Evolutionary conservation across 768 basidiomycete genomes (phyloP).

Genomic region (Leccinum pellstonianum): DNA sequence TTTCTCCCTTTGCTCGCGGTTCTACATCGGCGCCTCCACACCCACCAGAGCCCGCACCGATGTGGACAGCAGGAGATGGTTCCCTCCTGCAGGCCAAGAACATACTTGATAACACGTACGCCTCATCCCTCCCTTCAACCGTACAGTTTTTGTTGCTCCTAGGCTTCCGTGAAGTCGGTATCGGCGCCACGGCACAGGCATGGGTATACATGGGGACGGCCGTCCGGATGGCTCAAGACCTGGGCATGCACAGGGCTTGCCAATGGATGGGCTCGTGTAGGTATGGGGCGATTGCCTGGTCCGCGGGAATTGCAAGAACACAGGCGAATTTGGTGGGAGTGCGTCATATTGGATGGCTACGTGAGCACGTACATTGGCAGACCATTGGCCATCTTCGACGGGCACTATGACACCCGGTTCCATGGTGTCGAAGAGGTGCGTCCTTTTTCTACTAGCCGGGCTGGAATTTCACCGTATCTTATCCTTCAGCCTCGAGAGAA

Average conservation of each 20-base stretch:
- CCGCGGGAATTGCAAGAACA: constrained; percentile 65
- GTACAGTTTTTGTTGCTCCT: constrained; percentile 79
- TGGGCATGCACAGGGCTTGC: constrained; percentile 79
- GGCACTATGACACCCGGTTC: constrained; percentile 72
- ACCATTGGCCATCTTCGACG: constrained; percentile 70
- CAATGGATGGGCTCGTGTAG: constrained; percentile 72
- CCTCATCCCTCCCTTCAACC: constrained; percentile 69
- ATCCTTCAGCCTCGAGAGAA: constrained; percentile 47
- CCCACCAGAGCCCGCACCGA: constrained; percentile 49
- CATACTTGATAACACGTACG: constrained; percentile 64
- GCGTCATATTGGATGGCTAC: constrained; percentile 77
- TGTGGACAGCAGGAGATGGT: constrained; percentile 81
- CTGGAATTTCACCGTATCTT: constrained; percentile 10
- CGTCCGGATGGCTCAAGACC: constrained; percentile 86
- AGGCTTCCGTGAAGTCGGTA: constrained; percentile 83
- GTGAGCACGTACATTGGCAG: constrained; percentile 78
- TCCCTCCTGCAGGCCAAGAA: constrained; percentile 67
- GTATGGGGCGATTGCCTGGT: constrained; percentile 57
- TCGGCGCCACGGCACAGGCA: constrained; percentile 85
- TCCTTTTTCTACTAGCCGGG: not conserved
- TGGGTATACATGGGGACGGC: constrained; percentile 89
- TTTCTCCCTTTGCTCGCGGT: constrained; percentile 29
- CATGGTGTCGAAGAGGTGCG: constrained; percentile 60
- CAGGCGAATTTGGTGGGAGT: constrained; percentile 75
- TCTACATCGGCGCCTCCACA: constrained; percentile 31